Evolutionary conservation across 805 yeast species (phyloP), one percentile per base, ranked within the genome.

Genomic region (Scheffersomyces coipomensis): DNA sequence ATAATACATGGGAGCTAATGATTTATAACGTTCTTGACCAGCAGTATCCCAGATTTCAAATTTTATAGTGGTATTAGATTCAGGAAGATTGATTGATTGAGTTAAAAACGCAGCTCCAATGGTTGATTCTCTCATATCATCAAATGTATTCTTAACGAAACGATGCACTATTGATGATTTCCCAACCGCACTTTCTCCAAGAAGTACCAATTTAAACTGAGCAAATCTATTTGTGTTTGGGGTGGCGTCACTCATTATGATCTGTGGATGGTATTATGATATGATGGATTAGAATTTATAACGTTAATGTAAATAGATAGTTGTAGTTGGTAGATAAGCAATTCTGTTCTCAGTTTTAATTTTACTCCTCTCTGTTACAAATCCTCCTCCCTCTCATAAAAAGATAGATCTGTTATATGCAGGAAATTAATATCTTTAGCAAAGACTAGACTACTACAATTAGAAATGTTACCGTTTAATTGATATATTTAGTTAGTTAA

Each of bases 31-130:
- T 39, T 68, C 73, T 48, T 68, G 99, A 17, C 99, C 98, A 0
- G 98, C 98, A 8, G 98, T 91, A 58, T 91, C 98, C 95, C 91
- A 83, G 34, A 83, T 81, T 52, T 83, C 88, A 49, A 81, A 72
- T 56, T 84, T 83, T 31, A 85, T 75, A 1, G 80, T 78, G 35
- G 68, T 63, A 12, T 78, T 74, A 23, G 56, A 49, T 25, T 68
- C 77, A 38, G 76, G 77, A n/a, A 79, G 54, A 15, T 76, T 73
- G 33, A 84, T 76, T 2, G 81, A 70, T 54, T 83, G 89, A 1
- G 91, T 83, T 37, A 83, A 67, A 58, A 85, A 85, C 2, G 93
- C 95, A 1, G 95, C 95, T 1, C 95, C 93, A 39, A 85, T 85
- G 1, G 95, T 85, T 18, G 90, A 84, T 60, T 85, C 89, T 46